phyloP scores from a whole-genome alignment of 495 filamentous ascomycete species.

The Lepidopterella palustris region DNA sequence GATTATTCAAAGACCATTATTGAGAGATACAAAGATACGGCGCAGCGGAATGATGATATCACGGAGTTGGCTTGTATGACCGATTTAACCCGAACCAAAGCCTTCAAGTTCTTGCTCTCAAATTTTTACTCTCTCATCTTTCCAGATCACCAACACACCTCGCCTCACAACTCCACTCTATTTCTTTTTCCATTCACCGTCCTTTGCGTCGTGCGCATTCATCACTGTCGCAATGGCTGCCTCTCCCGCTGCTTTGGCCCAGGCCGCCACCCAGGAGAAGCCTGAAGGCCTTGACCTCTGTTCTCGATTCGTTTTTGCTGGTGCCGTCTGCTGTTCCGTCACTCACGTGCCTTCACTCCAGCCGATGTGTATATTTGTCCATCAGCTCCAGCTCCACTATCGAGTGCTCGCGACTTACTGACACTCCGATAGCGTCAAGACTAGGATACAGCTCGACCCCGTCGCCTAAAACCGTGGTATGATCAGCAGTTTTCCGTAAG shows the following conservation, averaged over 20 bases:
- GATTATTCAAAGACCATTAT: too few relatives aligned
- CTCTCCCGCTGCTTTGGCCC: conserved; percentile 28
- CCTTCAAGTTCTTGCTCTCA: too few relatives aligned
- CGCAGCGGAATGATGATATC: too few relatives aligned
- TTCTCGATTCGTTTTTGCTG: conserved; percentile 81
- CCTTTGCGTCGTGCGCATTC: too few relatives aligned
- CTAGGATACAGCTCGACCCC: conserved; percentile 43
- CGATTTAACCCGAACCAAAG: too few relatives aligned
- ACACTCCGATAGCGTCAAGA: conserved; percentile 35
- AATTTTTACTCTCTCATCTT: too few relatives aligned
- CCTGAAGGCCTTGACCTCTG: conserved; percentile 39
- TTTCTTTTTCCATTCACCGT: background rate
- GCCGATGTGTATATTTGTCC: conserved; percentile 82
- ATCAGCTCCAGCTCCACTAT: background rate
- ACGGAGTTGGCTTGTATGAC: too few relatives aligned
- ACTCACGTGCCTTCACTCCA: conserved; percentile 86
- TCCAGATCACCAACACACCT: background rate
- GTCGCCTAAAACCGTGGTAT: conserved; percentile 41
- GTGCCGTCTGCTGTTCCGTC: conserved; percentile 88
- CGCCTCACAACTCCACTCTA: background rate
- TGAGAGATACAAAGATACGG: too few relatives aligned
- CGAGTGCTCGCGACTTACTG: conserved; percentile 4
- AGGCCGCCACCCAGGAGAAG: conserved; percentile 31
- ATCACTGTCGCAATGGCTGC: conserved; percentile 15
- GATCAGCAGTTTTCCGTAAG: conserved; percentile 40